Percentiles rank a stretch among this genome's conserved stretches.
phyloP scores from a whole-genome alignment of 331 rosid species.

The Quercus lobata region DNA sequence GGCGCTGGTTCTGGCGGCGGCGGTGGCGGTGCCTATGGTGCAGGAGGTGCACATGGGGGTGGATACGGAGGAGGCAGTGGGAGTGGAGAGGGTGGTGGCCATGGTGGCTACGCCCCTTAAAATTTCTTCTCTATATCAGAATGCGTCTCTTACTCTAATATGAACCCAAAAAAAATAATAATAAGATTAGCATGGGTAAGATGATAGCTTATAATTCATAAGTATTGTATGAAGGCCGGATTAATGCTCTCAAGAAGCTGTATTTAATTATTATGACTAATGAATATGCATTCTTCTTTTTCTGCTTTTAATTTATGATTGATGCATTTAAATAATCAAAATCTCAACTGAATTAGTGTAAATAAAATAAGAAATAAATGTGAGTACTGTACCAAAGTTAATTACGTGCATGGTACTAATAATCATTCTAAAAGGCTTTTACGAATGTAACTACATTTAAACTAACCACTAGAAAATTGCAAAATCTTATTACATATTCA shows the following conservation, averaged over 20 bases:
- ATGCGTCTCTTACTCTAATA: background rate
- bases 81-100: slow-evolving; percentile 38
- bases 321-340: background rate
- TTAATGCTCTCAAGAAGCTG: background rate
- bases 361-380: too few relatives aligned
- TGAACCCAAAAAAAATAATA: background rate
- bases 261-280: background rate
- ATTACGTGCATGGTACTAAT: background rate
- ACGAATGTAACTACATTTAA: too few relatives aligned
- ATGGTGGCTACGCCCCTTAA: slow-evolving; percentile 55
- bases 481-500: too few relatives aligned
- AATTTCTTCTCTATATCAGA: background rate
- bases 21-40: slow-evolving; percentile 23
- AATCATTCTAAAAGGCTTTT: background rate
- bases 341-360: background rate
- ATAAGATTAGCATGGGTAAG: background rate
- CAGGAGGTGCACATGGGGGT: slow-evolving; percentile 37
- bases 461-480: too few relatives aligned
- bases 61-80: slow-evolving; percentile 52
- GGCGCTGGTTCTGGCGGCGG: slow-evolving; percentile 30
- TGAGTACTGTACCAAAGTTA: background rate
- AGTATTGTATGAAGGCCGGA: background rate
- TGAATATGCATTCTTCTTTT: background rate
- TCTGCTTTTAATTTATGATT: background rate
- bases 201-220: background rate